Percentiles rank a stretch among this genome's conserved stretches.
phyloP scores from a whole-genome alignment of 345 rosid species.

The Rhizophora apiculata region DNA sequence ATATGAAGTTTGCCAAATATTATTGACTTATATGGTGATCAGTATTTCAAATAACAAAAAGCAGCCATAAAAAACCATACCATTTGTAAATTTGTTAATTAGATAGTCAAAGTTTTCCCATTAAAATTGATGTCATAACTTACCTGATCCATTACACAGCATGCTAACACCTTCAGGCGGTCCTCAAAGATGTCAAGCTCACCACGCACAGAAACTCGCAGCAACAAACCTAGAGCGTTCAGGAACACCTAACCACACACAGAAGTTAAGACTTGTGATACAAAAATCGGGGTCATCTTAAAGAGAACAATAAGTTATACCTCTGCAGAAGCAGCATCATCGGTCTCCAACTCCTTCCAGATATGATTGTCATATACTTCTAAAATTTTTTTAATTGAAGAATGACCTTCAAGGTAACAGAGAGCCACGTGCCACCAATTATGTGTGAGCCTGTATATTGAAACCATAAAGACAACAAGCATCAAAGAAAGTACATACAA shows the following conservation, averaged over 20 bases:
- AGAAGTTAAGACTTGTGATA: conserved; percentile 7
- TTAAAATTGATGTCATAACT: conserved; percentile 11
- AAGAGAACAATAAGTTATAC: conserved; percentile 26
- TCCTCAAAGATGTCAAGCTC: conserved; percentile 44
- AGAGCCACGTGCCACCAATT: conserved; percentile 99
- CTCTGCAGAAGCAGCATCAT: conserved; percentile 52
- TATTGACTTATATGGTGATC: no score
- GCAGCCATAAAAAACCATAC: neutral
- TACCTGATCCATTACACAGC: conserved; percentile 49
- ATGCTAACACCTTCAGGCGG: conserved; percentile 50
- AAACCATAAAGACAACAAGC: neutral
- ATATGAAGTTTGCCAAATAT: no score
- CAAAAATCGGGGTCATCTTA: neutral
- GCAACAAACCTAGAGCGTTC: conserved; percentile 67
- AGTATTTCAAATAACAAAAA: no score
- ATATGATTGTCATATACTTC: conserved; percentile 69
- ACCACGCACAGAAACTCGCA: conserved; percentile 62
- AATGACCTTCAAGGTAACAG: conserved; percentile 89
- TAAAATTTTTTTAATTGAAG: conserved; percentile 50
- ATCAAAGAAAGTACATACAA: neutral
- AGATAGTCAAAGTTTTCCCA: neutral
- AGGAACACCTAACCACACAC: conserved; percentile 58
- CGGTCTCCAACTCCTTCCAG: conserved; percentile 71
- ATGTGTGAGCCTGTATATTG: conserved; percentile 63
- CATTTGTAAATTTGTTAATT: neutral